A percentile compares a stretch with the other conserved stretches of the same genome.
Conservation (phyloP, 2,329 filamentous ascomycete genomes). For the Botrytis tulipae region DNA sequence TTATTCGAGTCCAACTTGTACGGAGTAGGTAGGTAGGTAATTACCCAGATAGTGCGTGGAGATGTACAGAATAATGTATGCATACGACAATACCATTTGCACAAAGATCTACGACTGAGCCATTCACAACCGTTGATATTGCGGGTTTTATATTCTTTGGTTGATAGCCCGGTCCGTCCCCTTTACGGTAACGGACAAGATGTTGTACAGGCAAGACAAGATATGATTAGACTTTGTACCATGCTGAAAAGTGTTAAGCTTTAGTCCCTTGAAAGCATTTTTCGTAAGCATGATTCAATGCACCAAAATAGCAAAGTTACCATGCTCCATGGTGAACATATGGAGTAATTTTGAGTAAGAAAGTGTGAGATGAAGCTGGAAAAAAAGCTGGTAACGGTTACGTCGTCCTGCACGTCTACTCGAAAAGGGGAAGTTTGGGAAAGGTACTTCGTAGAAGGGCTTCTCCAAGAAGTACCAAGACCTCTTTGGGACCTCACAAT, state of each 20-base stretch:
- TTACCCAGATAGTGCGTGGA: not conserved
- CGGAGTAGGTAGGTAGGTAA: not conserved
- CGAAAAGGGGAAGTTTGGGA: slow-evolving; percentile 8
- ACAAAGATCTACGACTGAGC: not conserved
- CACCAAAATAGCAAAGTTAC: not conserved
- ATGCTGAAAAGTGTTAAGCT: not conserved
- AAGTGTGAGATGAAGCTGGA: not conserved
- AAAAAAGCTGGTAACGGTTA: not conserved
- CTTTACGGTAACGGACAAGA: not conserved
- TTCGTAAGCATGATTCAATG: not conserved
- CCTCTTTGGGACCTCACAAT: not conserved
- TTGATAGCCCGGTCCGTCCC: not conserved
- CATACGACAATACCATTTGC: not conserved
- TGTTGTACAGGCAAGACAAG: slow-evolving; percentile 12
- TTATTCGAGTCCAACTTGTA: slow-evolving; percentile 3
- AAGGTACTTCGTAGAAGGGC: no score
- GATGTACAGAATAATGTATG: not conserved
- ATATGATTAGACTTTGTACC: slow-evolving; percentile 1
- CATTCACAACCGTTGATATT: not conserved
- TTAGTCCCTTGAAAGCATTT: not conserved
- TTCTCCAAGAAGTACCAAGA: not conserved
- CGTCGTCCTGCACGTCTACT: slow-evolving; percentile 10
- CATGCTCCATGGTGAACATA: not conserved
- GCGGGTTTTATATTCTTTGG: not conserved
- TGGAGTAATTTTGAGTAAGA: not conserved